A percentile compares a stretch with the other conserved stretches of the same genome.
phyloP scores from a whole-genome alignment of 2,329 filamentous ascomycete genomes.

The Zasmidium angulare region DNA sequence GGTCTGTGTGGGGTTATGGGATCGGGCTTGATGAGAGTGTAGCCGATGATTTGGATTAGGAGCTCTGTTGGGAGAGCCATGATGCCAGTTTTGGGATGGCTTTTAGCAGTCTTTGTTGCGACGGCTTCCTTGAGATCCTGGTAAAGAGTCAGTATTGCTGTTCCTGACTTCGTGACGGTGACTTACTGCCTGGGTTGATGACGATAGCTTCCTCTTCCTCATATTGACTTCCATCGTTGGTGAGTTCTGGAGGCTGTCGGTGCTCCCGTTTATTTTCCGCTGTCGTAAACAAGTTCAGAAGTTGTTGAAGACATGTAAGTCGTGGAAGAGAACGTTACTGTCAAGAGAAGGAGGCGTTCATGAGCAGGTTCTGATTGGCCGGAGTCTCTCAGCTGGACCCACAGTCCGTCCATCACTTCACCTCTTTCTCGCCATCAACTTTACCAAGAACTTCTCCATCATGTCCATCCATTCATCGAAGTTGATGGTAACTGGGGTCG shows the following conservation, averaged over 20 bases:
- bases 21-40: conserved; percentile 2
- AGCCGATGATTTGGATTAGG: conserved; percentile 7
- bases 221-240: background rate
- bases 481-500: too few relatives aligned
- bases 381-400: background rate
- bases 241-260: too few relatives aligned
- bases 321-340: background rate
- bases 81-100: background rate
- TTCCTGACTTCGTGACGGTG: background rate
- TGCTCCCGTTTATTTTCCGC: too few relatives aligned
- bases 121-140: background rate
- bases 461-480: background rate
- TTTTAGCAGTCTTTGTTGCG: background rate
- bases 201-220: background rate
- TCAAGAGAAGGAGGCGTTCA: too few relatives aligned
- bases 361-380: background rate
- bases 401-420: background rate
- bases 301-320: too few relatives aligned
- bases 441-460: background rate
- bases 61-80: conserved; percentile 12
- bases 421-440: too few relatives aligned
- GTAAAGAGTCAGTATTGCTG: background rate
- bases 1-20: conserved; percentile 12
- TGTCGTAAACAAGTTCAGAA: too few relatives aligned
- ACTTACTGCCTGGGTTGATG: background rate